Evolutionary conservation across 1,284 basidiomycete species (phyloP).

Genomic region (Ustilago hordei): DNA sequence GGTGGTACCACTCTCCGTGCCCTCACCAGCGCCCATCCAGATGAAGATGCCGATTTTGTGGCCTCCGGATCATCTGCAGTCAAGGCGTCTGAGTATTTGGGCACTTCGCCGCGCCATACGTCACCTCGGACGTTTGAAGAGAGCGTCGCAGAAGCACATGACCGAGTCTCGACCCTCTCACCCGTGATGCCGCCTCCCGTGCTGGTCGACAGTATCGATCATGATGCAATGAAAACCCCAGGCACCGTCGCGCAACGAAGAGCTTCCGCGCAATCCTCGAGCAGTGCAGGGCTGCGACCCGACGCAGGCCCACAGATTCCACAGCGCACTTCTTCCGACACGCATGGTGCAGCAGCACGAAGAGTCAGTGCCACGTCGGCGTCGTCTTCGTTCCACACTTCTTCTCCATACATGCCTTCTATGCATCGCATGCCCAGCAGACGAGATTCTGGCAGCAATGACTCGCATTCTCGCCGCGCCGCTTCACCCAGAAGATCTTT

Average conservation of each 20-base stretch:
- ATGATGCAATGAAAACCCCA: constrained; percentile 34
- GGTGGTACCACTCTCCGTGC: constrained; percentile 27
- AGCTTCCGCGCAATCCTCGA: constrained; percentile 30
- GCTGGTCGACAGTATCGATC: constrained; percentile 14
- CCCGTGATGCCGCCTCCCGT: constrained; percentile 36
- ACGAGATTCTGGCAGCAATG: constrained; percentile 15
- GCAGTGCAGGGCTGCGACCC: constrained; percentile 31
- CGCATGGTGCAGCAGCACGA: constrained; percentile 30
- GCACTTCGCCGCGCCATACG: constrained; percentile 8
- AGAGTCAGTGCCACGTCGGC: constrained; percentile 22
- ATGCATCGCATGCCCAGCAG: constrained; percentile 24
- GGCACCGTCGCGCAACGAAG: constrained; percentile 20
- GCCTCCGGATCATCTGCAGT: constrained; percentile 19
- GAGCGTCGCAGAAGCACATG: constrained; percentile 7
- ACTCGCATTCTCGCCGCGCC: constrained; percentile 27
- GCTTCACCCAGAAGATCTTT: constrained; percentile 29
- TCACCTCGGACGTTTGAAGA: constrained; percentile 18
- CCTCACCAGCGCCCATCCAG: constrained; percentile 21
- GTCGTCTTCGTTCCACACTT: constrained; percentile 19
- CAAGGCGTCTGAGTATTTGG: neutral
- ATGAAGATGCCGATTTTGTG: constrained; percentile 17
- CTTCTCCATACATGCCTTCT: constrained; percentile 30
- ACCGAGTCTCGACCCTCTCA: constrained; percentile 11
- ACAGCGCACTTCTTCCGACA: constrained; percentile 44
- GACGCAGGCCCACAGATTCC: constrained; percentile 35